phyloP scores from a whole-genome alignment of 2,329 filamentous ascomycete genomes.

The Grosmannia penicillata region DNA sequence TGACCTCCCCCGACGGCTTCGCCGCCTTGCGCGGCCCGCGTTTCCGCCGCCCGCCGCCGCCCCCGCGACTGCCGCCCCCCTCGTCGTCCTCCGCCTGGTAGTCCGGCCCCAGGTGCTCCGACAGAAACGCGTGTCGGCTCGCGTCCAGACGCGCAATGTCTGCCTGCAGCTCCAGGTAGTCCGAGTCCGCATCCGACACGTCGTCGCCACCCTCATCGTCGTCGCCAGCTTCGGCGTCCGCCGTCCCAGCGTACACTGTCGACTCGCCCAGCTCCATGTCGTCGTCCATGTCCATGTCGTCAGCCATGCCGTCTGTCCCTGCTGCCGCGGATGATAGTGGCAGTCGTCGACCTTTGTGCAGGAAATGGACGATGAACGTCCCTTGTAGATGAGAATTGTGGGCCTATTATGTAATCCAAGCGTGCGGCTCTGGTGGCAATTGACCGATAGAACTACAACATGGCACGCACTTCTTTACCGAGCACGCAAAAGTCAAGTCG shows the following conservation, averaged over 20 bases:
- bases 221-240: conserved; percentile 12
- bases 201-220: conserved; percentile 11
- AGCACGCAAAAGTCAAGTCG: no score
- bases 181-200: conserved; percentile 24
- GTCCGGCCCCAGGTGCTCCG: conserved; percentile 15
- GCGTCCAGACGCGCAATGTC: conserved; percentile 23
- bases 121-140: conserved; percentile 19
- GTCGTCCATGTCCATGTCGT: not conserved
- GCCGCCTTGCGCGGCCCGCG: conserved; percentile 43
- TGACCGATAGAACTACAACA: no score
- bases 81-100: not conserved
- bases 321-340: no score
- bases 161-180: conserved; percentile 23
- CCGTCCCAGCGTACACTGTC: no score
- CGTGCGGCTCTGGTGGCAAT: no score
- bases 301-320: not conserved
- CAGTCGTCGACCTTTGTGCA: no score
- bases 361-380: no score
- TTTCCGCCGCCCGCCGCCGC: conserved; percentile 12
- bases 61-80: not conserved
- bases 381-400: no score
- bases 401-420: no score
- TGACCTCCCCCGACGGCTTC: conserved; percentile 59
- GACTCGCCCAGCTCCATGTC: not conserved
- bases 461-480: no score